Evolutionary conservation across 495 filamentous ascomycete genomes (phyloP), one percentile per base, ranked within the genome.

Genomic region (Daldinia decipiens): DNA sequence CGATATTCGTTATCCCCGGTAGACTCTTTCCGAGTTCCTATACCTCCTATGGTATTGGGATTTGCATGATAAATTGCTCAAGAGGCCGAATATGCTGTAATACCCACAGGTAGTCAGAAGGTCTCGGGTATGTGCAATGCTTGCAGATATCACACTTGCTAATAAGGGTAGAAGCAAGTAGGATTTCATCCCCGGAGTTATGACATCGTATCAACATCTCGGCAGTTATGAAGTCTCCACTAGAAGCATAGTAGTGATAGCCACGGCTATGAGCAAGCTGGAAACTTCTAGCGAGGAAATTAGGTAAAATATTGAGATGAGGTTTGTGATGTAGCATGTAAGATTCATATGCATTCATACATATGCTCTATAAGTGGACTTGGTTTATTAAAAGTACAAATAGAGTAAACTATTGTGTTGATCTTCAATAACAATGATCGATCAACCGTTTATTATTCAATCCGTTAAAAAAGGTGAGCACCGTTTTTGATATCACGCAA

Each of bases 401-500:
- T 8, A 1, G 3, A 47, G 9, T 24, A 24, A 21, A 21, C 19
- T 47, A 21, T 4, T 11, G 9, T 24, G 43, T 47, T 2, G 17
- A 47, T 47, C 43, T 24, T 47, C 9, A 47, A n/a, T n/a, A n/a
- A n/a, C n/a, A 24, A 17, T 1, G 19, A 47, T 21, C 1, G 4
- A 21, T 47, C 43, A 21, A 9, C 43, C 43, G 43, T 47, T 47
- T 47, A 24, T 24, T 19, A 21, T 21, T 11, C 19, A 11, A 11
- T 24, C 40, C 43, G 43, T 47, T 47, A 1, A 47, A 47, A 47
- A 47, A 47, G 43, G 17, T 4, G 43, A 47, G 1, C 9, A 24
- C 43, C 43, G 43, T 47, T 47, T 47, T 47, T 47, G 3, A 7
- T 47, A 24, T 47, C 19, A 47, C 43, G 43, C 19, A 47, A 47